Evolutionary conservation across 257 asterid species (phyloP).

Genomic region (Mitragyna speciosa): DNA sequence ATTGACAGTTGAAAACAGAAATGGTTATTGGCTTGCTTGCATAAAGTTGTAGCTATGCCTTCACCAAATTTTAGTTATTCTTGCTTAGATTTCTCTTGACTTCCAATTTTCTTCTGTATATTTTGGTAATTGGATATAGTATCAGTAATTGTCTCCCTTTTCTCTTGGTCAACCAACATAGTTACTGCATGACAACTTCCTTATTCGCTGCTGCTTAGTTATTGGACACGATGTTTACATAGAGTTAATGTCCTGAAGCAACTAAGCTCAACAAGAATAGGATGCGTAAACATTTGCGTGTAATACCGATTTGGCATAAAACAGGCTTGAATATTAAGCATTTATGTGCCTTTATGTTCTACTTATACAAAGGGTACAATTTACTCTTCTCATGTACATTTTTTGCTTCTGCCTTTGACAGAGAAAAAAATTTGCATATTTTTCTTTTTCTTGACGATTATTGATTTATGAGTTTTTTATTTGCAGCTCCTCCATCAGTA

Average conservation of each 20-base stretch:
- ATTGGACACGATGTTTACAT: background rate
- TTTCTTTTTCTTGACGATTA: background rate
- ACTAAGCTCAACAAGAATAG: background rate
- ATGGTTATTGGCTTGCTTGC: background rate
- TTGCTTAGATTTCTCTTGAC: background rate
- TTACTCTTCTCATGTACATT: background rate
- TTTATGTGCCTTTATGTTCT: background rate
- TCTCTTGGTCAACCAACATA: background rate
- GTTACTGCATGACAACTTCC: background rate
- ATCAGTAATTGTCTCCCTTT: background rate
- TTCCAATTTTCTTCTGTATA: conserved; percentile 3
- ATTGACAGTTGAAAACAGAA: background rate
- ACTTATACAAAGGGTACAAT: background rate
- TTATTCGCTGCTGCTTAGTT: background rate
- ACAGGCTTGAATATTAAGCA: background rate
- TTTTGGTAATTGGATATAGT: background rate
- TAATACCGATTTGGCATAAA: background rate
- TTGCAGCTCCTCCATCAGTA: conserved; percentile 93
- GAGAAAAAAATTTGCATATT: background rate
- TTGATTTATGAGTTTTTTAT: conserved; percentile 8
- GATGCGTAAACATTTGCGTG: background rate
- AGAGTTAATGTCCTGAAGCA: background rate
- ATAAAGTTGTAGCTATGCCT: background rate
- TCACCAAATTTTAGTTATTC: background rate
- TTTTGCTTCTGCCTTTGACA: conserved; percentile 2